Evolutionary conservation across 108 stramenopile species (phyloP).

Genomic region (Cyclostephanos invisitatus): DNA sequence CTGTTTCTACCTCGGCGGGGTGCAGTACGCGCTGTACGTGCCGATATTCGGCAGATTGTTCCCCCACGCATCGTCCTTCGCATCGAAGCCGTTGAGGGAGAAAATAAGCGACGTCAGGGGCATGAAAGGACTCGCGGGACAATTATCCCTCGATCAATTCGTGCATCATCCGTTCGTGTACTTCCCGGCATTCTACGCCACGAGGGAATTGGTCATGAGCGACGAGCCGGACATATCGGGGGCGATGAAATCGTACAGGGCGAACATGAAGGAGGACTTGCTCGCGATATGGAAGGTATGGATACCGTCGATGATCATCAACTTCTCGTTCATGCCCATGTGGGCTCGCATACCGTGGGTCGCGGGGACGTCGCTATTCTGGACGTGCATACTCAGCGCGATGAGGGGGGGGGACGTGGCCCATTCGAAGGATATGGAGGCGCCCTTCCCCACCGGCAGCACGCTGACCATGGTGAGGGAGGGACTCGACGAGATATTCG

Average conservation of each 20-base stretch:
- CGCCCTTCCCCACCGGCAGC: constrained; percentile 72
- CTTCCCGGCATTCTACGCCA: constrained; percentile 90
- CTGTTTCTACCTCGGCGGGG: constrained; percentile 85
- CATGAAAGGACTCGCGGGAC: constrained; percentile 40
- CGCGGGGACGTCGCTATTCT: constrained; percentile 77
- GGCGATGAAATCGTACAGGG: constrained; percentile 54
- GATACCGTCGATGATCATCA: constrained; percentile 80
- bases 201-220: constrained; percentile 81
- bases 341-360: constrained; percentile 83
- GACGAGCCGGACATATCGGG: constrained; percentile 63
- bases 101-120: constrained; percentile 77
- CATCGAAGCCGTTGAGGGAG: constrained; percentile 62
- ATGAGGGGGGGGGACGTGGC: constrained; percentile 87
- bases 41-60: constrained; percentile 81
- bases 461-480: constrained; percentile 66
- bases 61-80: constrained; percentile 75
- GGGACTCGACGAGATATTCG: constrained; percentile 68
- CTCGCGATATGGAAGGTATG: constrained; percentile 85
- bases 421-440: constrained; percentile 69
- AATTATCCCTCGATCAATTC: constrained; percentile 71
- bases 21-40: constrained; percentile 86
- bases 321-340: constrained; percentile 95
- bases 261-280: constrained; percentile 82
- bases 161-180: constrained; percentile 90
- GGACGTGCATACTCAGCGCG: constrained; percentile 83